phyloP scores from a whole-genome alignment of 192 early-diverging fungal species.

The Chytriomyces hyalinus region DNA sequence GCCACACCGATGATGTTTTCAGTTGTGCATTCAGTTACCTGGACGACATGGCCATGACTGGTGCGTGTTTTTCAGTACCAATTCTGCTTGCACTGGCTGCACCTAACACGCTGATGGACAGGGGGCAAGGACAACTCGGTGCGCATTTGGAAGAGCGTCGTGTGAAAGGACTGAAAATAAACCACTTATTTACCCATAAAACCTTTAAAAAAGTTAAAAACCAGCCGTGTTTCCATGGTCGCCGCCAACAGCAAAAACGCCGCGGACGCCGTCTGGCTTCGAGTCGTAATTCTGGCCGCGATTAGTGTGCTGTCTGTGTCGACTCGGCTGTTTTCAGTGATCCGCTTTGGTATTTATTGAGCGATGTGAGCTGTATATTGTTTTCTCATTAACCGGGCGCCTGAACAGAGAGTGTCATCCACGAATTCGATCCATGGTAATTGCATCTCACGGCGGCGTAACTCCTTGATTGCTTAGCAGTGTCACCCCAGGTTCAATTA shows the following conservation, averaged over 20 bases:
- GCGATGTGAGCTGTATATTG: not conserved
- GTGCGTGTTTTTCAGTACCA: slow-evolving; percentile 21
- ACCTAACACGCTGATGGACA: not conserved
- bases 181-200: not conserved
- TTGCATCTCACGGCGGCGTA: not conserved
- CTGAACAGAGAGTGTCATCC: slow-evolving; percentile 88
- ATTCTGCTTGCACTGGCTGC: not conserved
- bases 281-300: slow-evolving; percentile 85
- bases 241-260: slow-evolving; percentile 9
- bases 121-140: slow-evolving; percentile 41
- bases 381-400: not conserved
- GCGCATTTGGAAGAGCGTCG: slow-evolving; percentile 28
- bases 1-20: slow-evolving; percentile 59
- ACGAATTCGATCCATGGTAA: slow-evolving; percentile 98
- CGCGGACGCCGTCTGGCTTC: slow-evolving; percentile 59
- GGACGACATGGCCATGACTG: slow-evolving; percentile 51
- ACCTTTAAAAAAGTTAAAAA: not conserved
- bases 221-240: not conserved
- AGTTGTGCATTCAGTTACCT: slow-evolving; percentile 56
- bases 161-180: not conserved
- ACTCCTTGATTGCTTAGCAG: slow-evolving; percentile 2
- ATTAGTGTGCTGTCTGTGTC: slow-evolving; percentile 87
- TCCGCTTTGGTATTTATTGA: slow-evolving; percentile 73
- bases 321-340: slow-evolving; percentile 94
- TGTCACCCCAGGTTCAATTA: slow-evolving; percentile 84